Base-by-base conservation (phyloP, 768 basidiomycete species). In the Inosperma sp. region DNA sequence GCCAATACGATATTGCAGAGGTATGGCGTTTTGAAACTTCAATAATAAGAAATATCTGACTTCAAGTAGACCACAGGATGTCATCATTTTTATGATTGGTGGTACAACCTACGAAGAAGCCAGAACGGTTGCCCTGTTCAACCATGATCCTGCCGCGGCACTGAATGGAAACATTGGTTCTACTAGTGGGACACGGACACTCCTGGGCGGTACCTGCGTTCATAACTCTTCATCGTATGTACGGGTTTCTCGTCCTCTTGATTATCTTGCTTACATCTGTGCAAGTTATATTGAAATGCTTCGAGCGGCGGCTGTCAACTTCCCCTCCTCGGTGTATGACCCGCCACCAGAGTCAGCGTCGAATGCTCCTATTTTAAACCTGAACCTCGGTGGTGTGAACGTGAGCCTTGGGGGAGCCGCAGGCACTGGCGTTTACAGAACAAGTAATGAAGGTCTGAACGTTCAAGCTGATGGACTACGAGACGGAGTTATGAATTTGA, bases 91-190 rank as follows among this genome's bases (percentile, higher is more conserved):
- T 69, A 86, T 99, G 73, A 83, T 98, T 52, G 96, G 96, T 23
- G 96, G 96, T 0, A 84, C 92, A 23, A 98, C 96, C 0, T 98
- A 96, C 61, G 94, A 92, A 65, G 96, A 99, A 68, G 92, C 93
- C 0, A 77, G 91, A 55, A 78, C 87, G 0, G 79, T 98, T 10
- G 80, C 91, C 5, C 70, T 92, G 41, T 75, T 95, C 56, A 99
- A 98, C 63, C 88, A 93, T 63, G 91, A 93, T 57, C 73, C 82
- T 13, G 65, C 73, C 25, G 67, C 72, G 17, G 69, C 73, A 13
- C 68, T 77, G n/a, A 72, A 69, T 52, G 73, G 73, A 16, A 72
- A 73, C 30, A 69, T 74, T 17, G 68, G 72, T 14, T 72, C 74
- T 48, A 73, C 79, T 7, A 76, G 81, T 12, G 87, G 86, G 1